Evolutionary conservation across 495 filamentous ascomycete genomes (phyloP).

Genomic region (Aspergillus haitiensis): DNA sequence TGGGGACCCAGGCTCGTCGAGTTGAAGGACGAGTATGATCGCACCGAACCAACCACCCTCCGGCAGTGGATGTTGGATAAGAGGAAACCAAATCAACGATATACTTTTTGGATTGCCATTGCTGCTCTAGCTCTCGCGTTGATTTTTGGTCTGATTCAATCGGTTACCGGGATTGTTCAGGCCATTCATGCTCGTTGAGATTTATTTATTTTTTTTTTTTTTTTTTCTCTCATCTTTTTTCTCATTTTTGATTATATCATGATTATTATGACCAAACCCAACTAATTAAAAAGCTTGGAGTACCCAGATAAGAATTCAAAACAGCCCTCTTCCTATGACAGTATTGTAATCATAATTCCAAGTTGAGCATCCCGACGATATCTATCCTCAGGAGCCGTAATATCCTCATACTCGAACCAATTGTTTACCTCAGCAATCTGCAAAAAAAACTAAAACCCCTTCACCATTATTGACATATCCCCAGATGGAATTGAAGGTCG

Average conservation of each 20-base stretch:
- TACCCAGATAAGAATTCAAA: no score
- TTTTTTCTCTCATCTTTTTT: no score
- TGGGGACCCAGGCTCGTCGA: constrained; percentile 22
- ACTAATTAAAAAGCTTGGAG: no score
- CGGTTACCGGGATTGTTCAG: constrained; percentile 22
- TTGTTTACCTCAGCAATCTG: constrained; percentile 50
- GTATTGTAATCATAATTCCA: no score
- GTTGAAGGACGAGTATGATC: constrained; percentile 23
- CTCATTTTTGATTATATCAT: no score
- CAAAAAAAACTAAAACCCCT: constrained; percentile 26
- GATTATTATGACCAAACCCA: no score
- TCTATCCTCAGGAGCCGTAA: constrained; percentile 43
- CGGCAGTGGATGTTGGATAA: constrained; percentile 27
- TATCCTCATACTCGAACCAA: constrained; percentile 64
- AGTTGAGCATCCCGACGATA: no score
- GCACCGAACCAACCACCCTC: constrained; percentile 22
- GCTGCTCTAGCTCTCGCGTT: constrained; percentile 26
- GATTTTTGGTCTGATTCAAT: constrained; percentile 32
- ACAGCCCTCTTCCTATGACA: no score
- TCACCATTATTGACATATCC: constrained; percentile 51
- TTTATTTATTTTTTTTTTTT: no score
- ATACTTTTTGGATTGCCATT: constrained; percentile 34
- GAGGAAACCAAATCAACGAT: constrained; percentile 31
- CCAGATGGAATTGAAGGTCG: constrained; percentile 54
- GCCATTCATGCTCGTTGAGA: not conserved